These are phyloP conservation scores for Aureobasidium leucospermi DNA, from an alignment of 2,329 filamentous ascomycete species.

Conservation along the genomic window DNA sequence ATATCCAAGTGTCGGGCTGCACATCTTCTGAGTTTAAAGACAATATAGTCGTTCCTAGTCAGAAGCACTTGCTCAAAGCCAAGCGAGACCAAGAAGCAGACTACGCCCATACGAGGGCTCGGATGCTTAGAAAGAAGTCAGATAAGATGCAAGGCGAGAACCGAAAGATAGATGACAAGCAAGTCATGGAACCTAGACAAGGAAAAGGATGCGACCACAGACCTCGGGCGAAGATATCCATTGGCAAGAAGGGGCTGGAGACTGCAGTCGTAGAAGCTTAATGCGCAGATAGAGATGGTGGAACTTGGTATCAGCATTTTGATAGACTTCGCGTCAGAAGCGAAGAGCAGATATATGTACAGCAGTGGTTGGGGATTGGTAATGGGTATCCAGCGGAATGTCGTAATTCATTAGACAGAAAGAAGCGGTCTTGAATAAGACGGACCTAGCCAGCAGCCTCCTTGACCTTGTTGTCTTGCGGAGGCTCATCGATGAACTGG, in stretches of 20 bases:
- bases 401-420: slow-evolving; percentile 9
- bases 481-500: slow-evolving; percentile 88
- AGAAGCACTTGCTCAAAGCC: background rate
- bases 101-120: background rate
- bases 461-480: slow-evolving; percentile 69
- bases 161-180: background rate
- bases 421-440: background rate
- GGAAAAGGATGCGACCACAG: background rate
- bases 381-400: slow-evolving; percentile 5
- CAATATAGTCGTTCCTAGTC: background rate
- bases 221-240: background rate
- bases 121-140: background rate
- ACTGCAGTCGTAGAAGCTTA: background rate
- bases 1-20: background rate
- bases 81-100: background rate
- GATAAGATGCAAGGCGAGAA: background rate
- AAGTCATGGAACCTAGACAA: background rate
- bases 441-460: slow-evolving; percentile 55
- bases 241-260: background rate
- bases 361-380: background rate
- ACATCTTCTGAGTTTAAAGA: background rate
- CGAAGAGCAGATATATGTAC: background rate
- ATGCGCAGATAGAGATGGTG: background rate
- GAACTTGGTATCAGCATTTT: too few species aligned
- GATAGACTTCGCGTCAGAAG: background rate